These are phyloP conservation scores for Trichoderma citrinoviride DNA, from an alignment of 2,329 filamentous ascomycete genomes.

Conservation along the genomic window DNA sequence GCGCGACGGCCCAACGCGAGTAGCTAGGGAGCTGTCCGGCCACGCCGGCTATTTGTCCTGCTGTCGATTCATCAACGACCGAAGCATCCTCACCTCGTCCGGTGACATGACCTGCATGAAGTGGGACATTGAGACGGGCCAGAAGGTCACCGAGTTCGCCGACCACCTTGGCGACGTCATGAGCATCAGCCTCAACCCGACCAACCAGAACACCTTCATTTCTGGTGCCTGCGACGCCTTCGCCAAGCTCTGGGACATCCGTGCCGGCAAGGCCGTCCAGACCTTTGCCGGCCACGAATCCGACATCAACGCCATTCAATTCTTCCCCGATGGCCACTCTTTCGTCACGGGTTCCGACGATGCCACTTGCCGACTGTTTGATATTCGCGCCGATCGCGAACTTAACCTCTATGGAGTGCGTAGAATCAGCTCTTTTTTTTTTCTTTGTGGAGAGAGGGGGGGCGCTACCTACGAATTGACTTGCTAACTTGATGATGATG, in stretches of 20 bases:
- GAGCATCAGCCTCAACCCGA: constrained; percentile 99
- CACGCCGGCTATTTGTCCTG: constrained; percentile 97
- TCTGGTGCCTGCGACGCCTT: constrained; percentile 99
- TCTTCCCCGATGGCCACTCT: constrained; percentile 98
- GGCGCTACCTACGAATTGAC: no score
- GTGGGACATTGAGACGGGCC: constrained; percentile 98
- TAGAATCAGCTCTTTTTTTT: constrained; percentile 26
- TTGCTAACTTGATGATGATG: constrained; percentile 26
- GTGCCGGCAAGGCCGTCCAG: constrained; percentile 96
- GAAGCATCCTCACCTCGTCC: constrained; percentile 94
- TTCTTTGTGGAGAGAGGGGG: not conserved
- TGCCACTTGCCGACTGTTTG: constrained; percentile 93
- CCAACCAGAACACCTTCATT: constrained; percentile 98
- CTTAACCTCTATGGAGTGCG: constrained; percentile 66
- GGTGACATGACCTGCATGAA: constrained; percentile 99
- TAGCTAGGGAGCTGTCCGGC: constrained; percentile 91
- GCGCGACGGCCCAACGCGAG: constrained; percentile 93
- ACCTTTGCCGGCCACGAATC: constrained; percentile 98
- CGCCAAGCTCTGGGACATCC: constrained; percentile 98
- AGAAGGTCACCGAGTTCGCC: constrained; percentile 96
- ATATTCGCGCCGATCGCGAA: constrained; percentile 90
- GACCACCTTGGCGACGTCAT: constrained; percentile 98
- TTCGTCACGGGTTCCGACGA: constrained; percentile 98
- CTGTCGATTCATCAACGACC: constrained; percentile 98
- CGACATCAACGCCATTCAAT: constrained; percentile 99